A percentile compares a stretch with the other conserved stretches of the same genome.
Conservation (phyloP, 306 rosid genomes). For the Medicago truncatula region DNA sequence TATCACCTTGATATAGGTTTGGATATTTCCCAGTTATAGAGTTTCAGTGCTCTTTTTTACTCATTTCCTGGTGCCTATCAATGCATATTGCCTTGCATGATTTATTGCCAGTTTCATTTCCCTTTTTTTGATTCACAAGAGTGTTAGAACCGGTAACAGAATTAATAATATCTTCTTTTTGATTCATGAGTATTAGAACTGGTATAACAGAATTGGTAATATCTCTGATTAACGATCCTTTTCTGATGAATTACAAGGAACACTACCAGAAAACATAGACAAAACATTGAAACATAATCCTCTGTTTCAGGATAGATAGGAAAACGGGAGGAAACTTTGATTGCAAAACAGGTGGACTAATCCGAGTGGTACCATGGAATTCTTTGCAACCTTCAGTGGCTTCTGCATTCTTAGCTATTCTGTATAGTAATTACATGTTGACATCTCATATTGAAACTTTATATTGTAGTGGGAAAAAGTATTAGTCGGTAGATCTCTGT, state of each 20-base stretch:
- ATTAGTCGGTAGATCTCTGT: constrained; percentile 59
- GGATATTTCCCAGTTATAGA: not conserved
- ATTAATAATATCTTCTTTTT: no score
- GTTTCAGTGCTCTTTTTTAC: not conserved
- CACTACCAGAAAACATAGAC: no score
- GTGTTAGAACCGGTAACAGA: no score
- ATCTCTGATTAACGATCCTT: no score
- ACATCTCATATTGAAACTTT: constrained; percentile 56
- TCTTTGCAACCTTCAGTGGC: constrained; percentile 63
- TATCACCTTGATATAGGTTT: not conserved
- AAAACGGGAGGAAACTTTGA: not conserved
- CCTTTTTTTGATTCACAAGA: no score
- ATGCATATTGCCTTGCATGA: no score
- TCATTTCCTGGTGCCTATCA: not conserved
- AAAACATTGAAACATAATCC: no score
- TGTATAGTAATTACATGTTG: constrained; percentile 73
- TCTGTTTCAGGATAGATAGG: no score
- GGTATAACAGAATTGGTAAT: no score
- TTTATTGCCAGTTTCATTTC: no score
- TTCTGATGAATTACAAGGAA: no score
- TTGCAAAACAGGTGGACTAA: constrained; percentile 58
- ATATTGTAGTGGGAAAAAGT: constrained; percentile 59
- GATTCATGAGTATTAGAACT: no score
- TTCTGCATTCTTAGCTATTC: constrained; percentile 71
- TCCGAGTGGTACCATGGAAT: constrained; percentile 67